These are phyloP conservation scores for Karstenula rhodostoma DNA, from an alignment of 2,329 filamentous ascomycete species.

Conservation along the genomic window DNA sequence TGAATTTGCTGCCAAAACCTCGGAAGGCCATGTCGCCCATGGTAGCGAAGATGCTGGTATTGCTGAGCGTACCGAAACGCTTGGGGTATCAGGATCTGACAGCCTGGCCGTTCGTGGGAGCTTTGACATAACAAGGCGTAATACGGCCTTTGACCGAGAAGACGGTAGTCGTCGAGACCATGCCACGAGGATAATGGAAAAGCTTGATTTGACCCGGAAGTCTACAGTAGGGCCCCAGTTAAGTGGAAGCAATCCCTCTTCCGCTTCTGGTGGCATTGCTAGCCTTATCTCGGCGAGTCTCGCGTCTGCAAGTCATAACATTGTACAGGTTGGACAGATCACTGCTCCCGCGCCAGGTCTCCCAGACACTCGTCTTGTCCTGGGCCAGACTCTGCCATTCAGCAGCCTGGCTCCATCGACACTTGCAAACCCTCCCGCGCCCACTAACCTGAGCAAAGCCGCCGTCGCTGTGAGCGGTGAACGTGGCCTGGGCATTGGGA, in stretches of 20 bases:
- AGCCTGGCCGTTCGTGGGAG: conserved; percentile 69
- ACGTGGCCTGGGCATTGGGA: conserved; percentile 70
- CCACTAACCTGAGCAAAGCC: conserved; percentile 85
- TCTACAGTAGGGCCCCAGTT: conserved; percentile 64
- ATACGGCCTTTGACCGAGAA: conserved; percentile 65
- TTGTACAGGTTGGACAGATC: conserved; percentile 72
- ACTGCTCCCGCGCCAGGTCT: conserved; percentile 44
- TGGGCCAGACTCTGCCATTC: conserved; percentile 57
- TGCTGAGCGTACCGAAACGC: conserved; percentile 69
- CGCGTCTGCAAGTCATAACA: conserved; percentile 73
- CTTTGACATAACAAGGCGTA: conserved; percentile 71
- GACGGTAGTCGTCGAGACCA: conserved; percentile 80
- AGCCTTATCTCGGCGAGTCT: conserved; percentile 84
- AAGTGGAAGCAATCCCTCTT: conserved; percentile 51
- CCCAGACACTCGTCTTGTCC: conserved; percentile 46
- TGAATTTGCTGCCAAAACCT: conserved; percentile 84
- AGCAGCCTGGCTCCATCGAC: conserved; percentile 82
- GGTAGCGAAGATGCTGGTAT: conserved; percentile 62
- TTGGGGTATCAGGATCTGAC: conserved; percentile 70
- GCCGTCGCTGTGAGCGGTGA: conserved; percentile 85
- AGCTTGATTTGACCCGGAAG: conserved; percentile 87
- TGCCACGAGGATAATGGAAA: conserved; percentile 88
- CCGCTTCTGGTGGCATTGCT: conserved; percentile 74
- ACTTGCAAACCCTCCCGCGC: conserved; percentile 80
- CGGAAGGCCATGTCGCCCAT: conserved; percentile 69